Base-by-base conservation (phyloP, 2,329 filamentous ascomycete species). In the Fusarium sp. region DNA sequence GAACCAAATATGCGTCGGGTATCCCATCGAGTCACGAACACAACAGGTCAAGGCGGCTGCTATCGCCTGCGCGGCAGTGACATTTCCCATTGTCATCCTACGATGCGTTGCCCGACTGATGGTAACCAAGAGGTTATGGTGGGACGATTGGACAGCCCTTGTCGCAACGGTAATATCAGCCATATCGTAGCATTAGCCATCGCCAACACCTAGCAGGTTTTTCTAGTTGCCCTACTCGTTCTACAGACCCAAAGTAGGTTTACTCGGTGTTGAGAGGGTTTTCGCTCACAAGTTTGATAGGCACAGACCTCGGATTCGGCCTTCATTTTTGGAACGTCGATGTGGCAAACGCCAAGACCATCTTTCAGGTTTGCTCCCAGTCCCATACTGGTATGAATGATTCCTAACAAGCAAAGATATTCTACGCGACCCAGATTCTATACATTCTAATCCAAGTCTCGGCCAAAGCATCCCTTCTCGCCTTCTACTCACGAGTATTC, bases 141-240 rank as follows among this genome's bases (percentile, higher is more conserved):
- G 54, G 54, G 54, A 58, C 7, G 54, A 58, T 14, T 58, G 54
- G 54, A 58, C 54, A 13, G 33, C 33, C 22, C 33, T 58, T 36
- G 35, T 58, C 6, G 54, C 54, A 38, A 58, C 54, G 16, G 54
- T 58, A 52, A 29, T 4, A n/a, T 8, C 27, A 52, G 10, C 25
- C 14, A 9, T 29, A 18, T 36, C 52, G n/a, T 33, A 22, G 52
- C 1, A 25, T 14, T 18, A 16, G 2, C 20, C 31, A 18, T 22
- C 7, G n/a, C 54, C 18, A 25, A 58, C 33, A 36, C 33, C 22
- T 6, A 36, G 18, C 54, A 58, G 54, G 33, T 58, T 13, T 58
- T 58, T 14, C 7, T 58, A 5, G 6, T 36, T 25, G 35, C 31
- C 3, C 22, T 58, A 10, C 33, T 58, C 22, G 16, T 35, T 14